Conservation (phyloP, 2,329 filamentous ascomycete species). For the Pseudocercospora pini-densiflorae region DNA sequence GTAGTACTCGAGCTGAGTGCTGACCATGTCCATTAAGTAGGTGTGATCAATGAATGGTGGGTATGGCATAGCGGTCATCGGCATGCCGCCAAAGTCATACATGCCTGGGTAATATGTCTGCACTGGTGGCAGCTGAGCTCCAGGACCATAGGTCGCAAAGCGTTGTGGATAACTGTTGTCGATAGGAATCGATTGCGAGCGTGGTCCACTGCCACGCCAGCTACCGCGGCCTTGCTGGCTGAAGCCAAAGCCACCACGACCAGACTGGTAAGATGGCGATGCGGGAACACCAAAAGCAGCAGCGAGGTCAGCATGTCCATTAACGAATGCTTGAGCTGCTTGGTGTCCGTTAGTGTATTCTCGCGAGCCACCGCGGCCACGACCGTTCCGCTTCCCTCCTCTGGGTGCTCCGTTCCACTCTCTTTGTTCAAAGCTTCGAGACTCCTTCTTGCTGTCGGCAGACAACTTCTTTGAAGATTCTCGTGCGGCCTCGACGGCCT, state of each 20-base stretch:
- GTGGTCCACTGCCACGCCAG: slow-evolving; percentile 54
- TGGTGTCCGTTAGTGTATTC: slow-evolving; percentile 40
- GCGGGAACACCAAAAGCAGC: slow-evolving; percentile 31
- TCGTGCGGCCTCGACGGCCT: slow-evolving; percentile 16
- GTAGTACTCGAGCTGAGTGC: slow-evolving; percentile 79
- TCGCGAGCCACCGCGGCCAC: slow-evolving; percentile 39
- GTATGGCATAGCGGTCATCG: slow-evolving; percentile 57
- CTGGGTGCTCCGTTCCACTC: slow-evolving; percentile 30
- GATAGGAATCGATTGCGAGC: slow-evolving; percentile 67
- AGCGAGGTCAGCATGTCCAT: slow-evolving; percentile 34
- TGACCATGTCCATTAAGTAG: slow-evolving; percentile 61
- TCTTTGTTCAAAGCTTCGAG: slow-evolving; percentile 31
- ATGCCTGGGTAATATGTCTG: slow-evolving; percentile 58
- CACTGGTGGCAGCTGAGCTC: slow-evolving; percentile 45
- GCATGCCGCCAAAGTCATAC: slow-evolving; percentile 47
- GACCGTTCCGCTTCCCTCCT: slow-evolving; percentile 38
- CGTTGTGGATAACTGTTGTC: slow-evolving; percentile 55
- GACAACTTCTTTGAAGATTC: slow-evolving; percentile 22
- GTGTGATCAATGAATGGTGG: slow-evolving; percentile 63
- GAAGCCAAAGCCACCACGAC: slow-evolving; percentile 34
- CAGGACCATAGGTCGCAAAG: slow-evolving; percentile 38
- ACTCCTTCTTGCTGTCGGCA: slow-evolving; percentile 31
- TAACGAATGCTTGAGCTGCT: slow-evolving; percentile 21
- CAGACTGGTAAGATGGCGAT: slow-evolving; percentile 36
- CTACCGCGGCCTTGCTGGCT: slow-evolving; percentile 45